These are phyloP conservation scores for Vanrija sp. DNA, from an alignment of 1,284 basidiomycete genomes.

Conservation along the genomic window DNA sequence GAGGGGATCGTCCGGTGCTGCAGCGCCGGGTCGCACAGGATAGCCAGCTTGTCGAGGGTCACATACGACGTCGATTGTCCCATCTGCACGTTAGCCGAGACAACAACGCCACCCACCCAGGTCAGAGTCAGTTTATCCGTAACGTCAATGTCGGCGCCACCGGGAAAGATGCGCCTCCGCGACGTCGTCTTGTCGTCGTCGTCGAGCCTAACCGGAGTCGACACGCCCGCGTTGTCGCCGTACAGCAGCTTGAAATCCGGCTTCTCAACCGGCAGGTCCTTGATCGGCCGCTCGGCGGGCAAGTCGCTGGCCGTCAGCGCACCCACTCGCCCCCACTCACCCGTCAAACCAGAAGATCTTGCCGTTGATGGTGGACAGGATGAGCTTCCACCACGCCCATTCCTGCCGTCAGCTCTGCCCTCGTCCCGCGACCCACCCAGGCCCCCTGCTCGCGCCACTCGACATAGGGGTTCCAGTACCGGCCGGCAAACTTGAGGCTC, in stretches of 20 bases:
- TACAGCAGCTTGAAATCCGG: conserved; percentile 43
- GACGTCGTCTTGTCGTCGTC: background rate
- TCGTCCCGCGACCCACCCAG: conserved; percentile 32
- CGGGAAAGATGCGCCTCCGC: conserved; percentile 9
- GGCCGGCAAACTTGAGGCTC: conserved; percentile 39
- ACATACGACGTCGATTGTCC: conserved; percentile 51
- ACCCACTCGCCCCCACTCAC: conserved; percentile 10
- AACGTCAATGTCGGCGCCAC: conserved; percentile 34
- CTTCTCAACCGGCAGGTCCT: conserved; percentile 38
- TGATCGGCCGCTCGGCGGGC: conserved; percentile 35
- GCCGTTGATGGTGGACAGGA: conserved; percentile 41
- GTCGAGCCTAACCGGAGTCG: background rate
- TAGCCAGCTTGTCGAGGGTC: conserved; percentile 51
- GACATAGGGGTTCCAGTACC: conserved; percentile 50
- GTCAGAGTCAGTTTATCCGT: conserved; percentile 43
- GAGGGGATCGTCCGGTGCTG: conserved; percentile 49
- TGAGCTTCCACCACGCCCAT: conserved; percentile 46
- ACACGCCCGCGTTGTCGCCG: conserved; percentile 12
- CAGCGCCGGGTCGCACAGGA: conserved; percentile 54
- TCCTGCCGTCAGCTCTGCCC: conserved; percentile 23
- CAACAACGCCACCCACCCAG: conserved; percentile 29
- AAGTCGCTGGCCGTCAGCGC: conserved; percentile 24
- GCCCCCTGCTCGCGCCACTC: conserved; percentile 55
- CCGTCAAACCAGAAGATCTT: conserved; percentile 41
- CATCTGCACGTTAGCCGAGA: conserved; percentile 27